Evolutionary conservation across 73 alveolate genomes (phyloP).

Genomic region (Tetrahymena elliotti): DNA sequence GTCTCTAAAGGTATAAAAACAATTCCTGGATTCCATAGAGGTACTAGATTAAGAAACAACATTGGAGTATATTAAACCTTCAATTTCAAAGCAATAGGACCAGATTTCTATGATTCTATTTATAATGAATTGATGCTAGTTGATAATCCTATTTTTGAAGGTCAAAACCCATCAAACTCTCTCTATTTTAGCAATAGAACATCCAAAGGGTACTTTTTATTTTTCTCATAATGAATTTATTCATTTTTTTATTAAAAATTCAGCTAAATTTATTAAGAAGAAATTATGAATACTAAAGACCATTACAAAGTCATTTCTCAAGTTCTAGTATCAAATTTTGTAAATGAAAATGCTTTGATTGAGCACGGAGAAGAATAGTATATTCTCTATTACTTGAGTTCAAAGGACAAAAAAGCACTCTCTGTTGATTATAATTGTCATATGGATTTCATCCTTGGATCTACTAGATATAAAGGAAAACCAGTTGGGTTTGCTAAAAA

Average conservation of each 20-base stretch:
- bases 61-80: neutral
- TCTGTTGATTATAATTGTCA: neutral
- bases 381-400: neutral
- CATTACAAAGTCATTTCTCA: neutral
- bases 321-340: neutral
- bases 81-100: neutral
- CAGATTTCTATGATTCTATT: neutral
- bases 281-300: neutral
- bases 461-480: neutral
- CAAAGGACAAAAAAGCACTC: neutral
- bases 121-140: neutral
- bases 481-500: neutral
- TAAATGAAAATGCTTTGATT: neutral
- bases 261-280: neutral
- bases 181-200: neutral
- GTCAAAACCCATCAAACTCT: neutral
- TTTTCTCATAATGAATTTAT: too few relatives aligned
- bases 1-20: neutral
- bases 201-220: neutral
- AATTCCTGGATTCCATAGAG: neutral
- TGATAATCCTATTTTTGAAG: neutral
- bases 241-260: neutral
- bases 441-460: neutral
- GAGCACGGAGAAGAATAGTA: neutral
- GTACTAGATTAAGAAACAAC: neutral